These are phyloP conservation scores for Boletus subcaerulescens DNA, from an alignment of 768 basidiomycete species.

Conservation along the genomic window DNA sequence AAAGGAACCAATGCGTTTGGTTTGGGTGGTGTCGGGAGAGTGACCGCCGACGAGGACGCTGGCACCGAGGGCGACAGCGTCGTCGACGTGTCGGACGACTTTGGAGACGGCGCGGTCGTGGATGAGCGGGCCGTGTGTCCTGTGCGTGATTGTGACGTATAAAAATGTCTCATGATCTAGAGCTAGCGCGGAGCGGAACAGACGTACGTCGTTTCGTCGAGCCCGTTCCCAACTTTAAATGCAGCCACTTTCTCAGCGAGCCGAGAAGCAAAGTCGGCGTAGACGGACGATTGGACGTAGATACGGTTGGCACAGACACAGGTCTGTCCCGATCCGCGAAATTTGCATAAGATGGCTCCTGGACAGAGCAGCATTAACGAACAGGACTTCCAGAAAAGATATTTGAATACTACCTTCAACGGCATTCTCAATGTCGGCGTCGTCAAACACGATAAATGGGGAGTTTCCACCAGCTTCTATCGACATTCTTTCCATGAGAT, in stretches of 20 bases:
- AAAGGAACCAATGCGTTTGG: slow-evolving; percentile 48
- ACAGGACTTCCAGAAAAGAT: background rate
- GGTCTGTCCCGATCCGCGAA: slow-evolving; percentile 79
- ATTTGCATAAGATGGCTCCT: slow-evolving; percentile 78
- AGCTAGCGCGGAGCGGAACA: too few species aligned
- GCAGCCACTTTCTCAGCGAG: slow-evolving; percentile 79
- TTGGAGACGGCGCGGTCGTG: slow-evolving; percentile 84
- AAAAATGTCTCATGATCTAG: background rate
- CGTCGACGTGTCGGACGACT: slow-evolving; percentile 80
- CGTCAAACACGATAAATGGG: slow-evolving; percentile 96
- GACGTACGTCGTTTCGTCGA: slow-evolving; percentile 70
- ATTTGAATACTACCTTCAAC: slow-evolving; percentile 58
- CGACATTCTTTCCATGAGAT: slow-evolving; percentile 44
- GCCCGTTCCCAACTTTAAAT: slow-evolving; percentile 87
- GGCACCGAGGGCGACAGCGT: slow-evolving; percentile 83
- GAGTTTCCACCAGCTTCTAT: slow-evolving; percentile 93
- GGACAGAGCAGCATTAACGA: slow-evolving; percentile 1
- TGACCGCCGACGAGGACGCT: slow-evolving; percentile 90
- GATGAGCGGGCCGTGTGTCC: slow-evolving; percentile 95
- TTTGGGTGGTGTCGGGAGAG: slow-evolving; percentile 41
- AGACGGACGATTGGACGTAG: slow-evolving; percentile 87
- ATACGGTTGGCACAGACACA: slow-evolving; percentile 89
- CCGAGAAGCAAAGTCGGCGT: slow-evolving; percentile 87
- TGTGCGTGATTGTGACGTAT: slow-evolving; percentile 22
- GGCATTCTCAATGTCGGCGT: slow-evolving; percentile 90